Conservation (phyloP, 371 early-diverging fungal genomes). For the Mucor mucedo region DNA sequence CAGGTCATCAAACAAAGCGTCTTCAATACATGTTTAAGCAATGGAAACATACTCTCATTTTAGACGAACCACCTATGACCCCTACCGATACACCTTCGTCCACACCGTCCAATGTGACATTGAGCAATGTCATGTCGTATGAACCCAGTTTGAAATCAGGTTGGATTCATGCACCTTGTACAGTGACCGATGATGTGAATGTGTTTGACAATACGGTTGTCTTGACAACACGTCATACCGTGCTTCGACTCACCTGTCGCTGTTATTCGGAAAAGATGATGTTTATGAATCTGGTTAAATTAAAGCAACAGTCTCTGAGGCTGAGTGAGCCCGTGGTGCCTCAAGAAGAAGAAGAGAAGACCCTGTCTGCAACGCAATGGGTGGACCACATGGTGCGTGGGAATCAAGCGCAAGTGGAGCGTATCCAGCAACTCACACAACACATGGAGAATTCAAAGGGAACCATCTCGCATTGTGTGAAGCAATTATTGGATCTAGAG, state of each 20-base stretch:
- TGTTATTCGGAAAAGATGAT: constrained; percentile 25
- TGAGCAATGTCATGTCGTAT: constrained; percentile 22
- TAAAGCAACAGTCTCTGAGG: constrained; percentile 7
- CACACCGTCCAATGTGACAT: constrained; percentile 6
- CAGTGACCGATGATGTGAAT: constrained; percentile 9
- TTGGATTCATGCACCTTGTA: constrained; percentile 36
- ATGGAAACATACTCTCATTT: constrained; percentile 17
- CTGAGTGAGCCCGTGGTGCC: too few relatives aligned
- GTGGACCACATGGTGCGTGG: neutral
- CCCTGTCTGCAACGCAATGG: neutral
- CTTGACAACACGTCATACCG: constrained; percentile 9
- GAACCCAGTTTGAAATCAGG: constrained; percentile 7
- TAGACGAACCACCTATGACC: neutral
- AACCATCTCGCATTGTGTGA: constrained; percentile 1
- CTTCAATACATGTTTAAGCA: constrained; percentile 32
- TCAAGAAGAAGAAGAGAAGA: constrained; percentile 2
- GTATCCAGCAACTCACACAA: neutral
- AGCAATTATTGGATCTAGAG: constrained; percentile 6
- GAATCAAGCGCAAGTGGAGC: neutral
- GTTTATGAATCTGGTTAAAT: constrained; percentile 30
- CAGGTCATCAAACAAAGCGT: neutral
- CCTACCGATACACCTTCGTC: neutral
- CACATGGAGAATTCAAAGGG: constrained; percentile 1
- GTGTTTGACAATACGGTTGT: constrained; percentile 13
- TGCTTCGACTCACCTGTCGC: constrained; percentile 16